phyloP scores from a whole-genome alignment of 805 yeast genomes.

The Barnettozyma siamensis region DNA sequence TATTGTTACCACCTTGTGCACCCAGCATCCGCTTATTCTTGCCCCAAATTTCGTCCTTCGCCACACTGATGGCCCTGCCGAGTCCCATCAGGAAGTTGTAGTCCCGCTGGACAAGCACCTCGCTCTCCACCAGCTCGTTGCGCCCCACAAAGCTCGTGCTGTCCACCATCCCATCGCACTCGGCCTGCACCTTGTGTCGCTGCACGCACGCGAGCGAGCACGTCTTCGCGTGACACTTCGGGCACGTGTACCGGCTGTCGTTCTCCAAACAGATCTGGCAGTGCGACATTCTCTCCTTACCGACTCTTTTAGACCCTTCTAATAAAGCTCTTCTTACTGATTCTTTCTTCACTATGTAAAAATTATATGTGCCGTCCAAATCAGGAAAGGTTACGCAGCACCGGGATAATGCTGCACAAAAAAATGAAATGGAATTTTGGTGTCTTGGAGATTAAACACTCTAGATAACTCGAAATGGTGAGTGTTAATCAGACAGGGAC shows the following conservation, averaged over 20 bases:
- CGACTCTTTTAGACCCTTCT: no score
- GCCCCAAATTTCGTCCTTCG: conserved; percentile 43
- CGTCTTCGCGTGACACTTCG: conserved; percentile 61
- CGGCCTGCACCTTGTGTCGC: conserved; percentile 54
- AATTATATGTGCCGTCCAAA: no score
- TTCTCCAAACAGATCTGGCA: conserved; percentile 43
- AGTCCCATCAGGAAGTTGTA: conserved; percentile 65
- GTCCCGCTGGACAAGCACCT: conserved; percentile 58
- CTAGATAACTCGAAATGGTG: no score
- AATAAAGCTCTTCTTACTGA: no score
- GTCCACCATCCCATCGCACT: conserved; percentile 65
- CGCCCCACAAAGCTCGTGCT: conserved; percentile 51
- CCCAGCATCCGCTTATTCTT: conserved; percentile 40
- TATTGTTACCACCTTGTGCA: conserved; percentile 1
- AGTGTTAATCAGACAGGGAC: no score
- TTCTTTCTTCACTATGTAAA: no score
- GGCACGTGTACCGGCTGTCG: conserved; percentile 66
- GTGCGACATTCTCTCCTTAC: neutral
- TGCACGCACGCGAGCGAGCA: conserved; percentile 72
- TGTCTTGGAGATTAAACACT: no score
- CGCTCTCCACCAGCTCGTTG: conserved; percentile 36
- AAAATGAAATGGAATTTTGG: no score
- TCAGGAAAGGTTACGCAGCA: no score
- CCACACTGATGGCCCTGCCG: conserved; percentile 54
- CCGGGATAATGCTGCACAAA: no score